Percentiles rank a stretch among this genome's conserved stretches.
phyloP scores from a whole-genome alignment of 495 filamentous ascomycete genomes.

The Lophiostoma macrostomum region DNA sequence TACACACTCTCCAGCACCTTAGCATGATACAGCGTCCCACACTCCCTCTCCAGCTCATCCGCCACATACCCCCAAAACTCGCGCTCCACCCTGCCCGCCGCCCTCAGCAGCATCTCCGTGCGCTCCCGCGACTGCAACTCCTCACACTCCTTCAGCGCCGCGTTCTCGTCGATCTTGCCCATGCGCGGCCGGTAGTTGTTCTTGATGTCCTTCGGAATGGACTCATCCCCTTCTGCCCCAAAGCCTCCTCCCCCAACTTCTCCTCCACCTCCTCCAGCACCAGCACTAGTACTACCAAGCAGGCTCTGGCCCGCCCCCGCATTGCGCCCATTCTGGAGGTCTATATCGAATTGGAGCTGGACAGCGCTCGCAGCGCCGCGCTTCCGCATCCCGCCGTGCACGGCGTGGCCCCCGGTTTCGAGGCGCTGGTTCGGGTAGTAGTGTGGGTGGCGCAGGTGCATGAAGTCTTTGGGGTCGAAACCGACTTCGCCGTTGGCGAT shows the following conservation, averaged over 20 bases:
- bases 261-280: background rate
- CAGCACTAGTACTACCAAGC: too few relatives aligned
- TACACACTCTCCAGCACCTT: background rate
- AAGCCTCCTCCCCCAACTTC: background rate
- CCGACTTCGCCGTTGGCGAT: constrained; percentile 25
- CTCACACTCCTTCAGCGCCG: background rate
- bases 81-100: constrained; percentile 1
- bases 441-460: constrained; percentile 24
- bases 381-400: background rate
- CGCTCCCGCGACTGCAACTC: constrained; percentile 11
- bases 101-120: constrained; percentile 14
- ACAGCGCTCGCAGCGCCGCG: background rate
- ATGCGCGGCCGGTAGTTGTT: background rate
- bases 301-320: too few relatives aligned
- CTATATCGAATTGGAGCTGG: too few relatives aligned
- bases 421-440: background rate
- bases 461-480: constrained; percentile 33
- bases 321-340: too few relatives aligned
- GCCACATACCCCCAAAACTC: constrained; percentile 24
- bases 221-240: background rate
- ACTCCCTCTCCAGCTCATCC: constrained; percentile 18
- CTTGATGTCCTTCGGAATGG: constrained; percentile 3
- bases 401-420: background rate
- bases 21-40: constrained; percentile 15
- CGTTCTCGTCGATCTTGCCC: constrained; percentile 5